phyloP scores from a whole-genome alignment of 768 basidiomycete genomes.

The Amanita subjunquillea region DNA sequence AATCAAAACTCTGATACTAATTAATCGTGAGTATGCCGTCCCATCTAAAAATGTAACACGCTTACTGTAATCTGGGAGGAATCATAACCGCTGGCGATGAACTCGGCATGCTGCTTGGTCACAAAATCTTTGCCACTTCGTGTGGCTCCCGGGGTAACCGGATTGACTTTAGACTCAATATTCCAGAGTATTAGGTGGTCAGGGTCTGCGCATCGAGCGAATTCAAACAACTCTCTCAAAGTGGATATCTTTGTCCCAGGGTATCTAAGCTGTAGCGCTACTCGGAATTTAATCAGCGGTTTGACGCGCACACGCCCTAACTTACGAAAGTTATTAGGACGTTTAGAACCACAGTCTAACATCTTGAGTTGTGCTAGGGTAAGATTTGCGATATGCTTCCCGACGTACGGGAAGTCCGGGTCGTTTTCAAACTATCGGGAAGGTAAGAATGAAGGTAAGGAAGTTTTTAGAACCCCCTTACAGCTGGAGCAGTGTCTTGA shows the following conservation, averaged over 20 bases:
- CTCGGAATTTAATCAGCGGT: background rate
- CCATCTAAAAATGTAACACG: background rate
- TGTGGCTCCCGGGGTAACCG: constrained; percentile 42
- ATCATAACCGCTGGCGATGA: constrained; percentile 50
- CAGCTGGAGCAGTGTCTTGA: constrained; percentile 49
- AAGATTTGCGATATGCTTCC: constrained; percentile 63
- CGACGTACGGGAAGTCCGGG: constrained; percentile 65
- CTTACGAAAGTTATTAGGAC: constrained; percentile 51
- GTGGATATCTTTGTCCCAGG: constrained; percentile 67
- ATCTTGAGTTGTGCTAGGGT: constrained; percentile 74
- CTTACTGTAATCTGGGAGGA: constrained; percentile 50
- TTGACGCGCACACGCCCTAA: background rate
- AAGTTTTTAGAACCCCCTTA: constrained; percentile 19
- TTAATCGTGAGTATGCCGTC: background rate
- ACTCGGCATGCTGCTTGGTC: constrained; percentile 45
- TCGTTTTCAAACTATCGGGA: constrained; percentile 39
- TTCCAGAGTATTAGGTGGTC: constrained; percentile 56
- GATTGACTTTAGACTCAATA: constrained; percentile 70
- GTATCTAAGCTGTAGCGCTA: constrained; percentile 56
- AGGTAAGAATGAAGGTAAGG: background rate
- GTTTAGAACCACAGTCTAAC: constrained; percentile 68
- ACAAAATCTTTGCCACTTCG: constrained; percentile 51
- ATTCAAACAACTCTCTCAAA: constrained; percentile 63
- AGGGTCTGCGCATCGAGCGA: constrained; percentile 65
- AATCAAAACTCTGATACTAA: constrained; percentile 77